Percentiles rank a stretch among this genome's conserved stretches.
Evolutionary conservation across 2,329 filamentous ascomycete genomes (phyloP).

Genomic region (Conoideocrella luteorostrata): DNA sequence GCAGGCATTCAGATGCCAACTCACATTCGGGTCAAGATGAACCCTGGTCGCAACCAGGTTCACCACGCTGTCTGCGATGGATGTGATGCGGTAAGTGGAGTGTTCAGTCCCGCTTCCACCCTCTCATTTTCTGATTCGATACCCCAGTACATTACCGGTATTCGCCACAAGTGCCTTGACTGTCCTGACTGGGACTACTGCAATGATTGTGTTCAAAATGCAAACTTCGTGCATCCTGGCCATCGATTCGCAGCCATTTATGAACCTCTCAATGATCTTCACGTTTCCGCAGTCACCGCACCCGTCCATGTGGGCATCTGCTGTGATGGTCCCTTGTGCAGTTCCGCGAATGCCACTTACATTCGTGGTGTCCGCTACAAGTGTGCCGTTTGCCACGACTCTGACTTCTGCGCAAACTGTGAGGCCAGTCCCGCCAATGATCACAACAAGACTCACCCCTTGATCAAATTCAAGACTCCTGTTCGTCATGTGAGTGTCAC

Average conservation of each 20-base stretch:
- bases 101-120: not conserved
- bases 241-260: constrained; percentile 90
- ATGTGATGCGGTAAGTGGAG: constrained; percentile 57
- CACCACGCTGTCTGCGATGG: constrained; percentile 93
- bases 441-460: constrained; percentile 92
- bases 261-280: constrained; percentile 48
- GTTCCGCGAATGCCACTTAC: constrained; percentile 53
- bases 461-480: constrained; percentile 95
- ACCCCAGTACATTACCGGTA: constrained; percentile 62
- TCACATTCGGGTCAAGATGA: constrained; percentile 61
- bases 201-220: constrained; percentile 62
- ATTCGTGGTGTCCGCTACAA: constrained; percentile 91
- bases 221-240: constrained; percentile 63
- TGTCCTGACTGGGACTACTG: constrained; percentile 99
- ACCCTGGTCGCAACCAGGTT: constrained; percentile 69
- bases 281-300: constrained; percentile 14
- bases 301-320: constrained; percentile 75
- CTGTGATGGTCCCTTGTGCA: constrained; percentile 90
- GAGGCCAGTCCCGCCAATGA: constrained; percentile 78
- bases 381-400: constrained; percentile 91
- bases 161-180: constrained; percentile 93
- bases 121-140: not conserved
- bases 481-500: constrained; percentile 83
- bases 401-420: constrained; percentile 90
- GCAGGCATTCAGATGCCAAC: constrained; percentile 54